Evolutionary conservation across 495 filamentous ascomycete genomes (phyloP).

Genomic region (Cryomyces minteri): DNA sequence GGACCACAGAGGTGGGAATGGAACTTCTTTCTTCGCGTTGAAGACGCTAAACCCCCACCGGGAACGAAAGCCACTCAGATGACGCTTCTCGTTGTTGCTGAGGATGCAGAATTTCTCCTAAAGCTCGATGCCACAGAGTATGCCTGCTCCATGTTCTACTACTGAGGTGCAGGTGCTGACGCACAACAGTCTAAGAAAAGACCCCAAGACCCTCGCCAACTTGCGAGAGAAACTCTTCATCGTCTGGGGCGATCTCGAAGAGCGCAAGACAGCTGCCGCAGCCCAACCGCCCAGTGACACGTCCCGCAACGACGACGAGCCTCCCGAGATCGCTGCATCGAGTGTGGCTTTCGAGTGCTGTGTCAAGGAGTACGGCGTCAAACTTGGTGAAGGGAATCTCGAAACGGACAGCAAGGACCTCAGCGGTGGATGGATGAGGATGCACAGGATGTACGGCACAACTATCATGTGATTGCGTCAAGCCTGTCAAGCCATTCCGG

Average conservation of each 20-base stretch:
- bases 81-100: conserved; percentile 47
- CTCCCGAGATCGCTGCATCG: background rate
- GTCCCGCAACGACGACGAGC: background rate
- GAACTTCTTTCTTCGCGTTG: conserved; percentile 15
- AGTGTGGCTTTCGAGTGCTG: conserved; percentile 35
- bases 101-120: conserved; percentile 45
- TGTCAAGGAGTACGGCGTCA: conserved; percentile 40
- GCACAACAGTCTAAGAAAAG: conserved; percentile 31
- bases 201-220: conserved; percentile 23
- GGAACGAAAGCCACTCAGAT: conserved; percentile 15
- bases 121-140: conserved; percentile 50
- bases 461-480: conserved; percentile 20
- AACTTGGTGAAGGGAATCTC: conserved; percentile 6
- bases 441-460: conserved; percentile 36
- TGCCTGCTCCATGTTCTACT: conserved; percentile 6
- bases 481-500: too few relatives aligned
- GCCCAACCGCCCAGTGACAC: background rate
- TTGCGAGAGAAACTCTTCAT: conserved; percentile 56
- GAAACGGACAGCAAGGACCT: conserved; percentile 2
- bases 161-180: too few relatives aligned
- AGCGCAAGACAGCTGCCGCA: conserved; percentile 27
- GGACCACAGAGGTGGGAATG: conserved; percentile 18
- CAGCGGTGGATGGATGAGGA: conserved; percentile 24
- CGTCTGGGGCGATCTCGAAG: conserved; percentile 78
- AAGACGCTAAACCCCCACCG: conserved; percentile 7